A percentile compares a stretch with the other conserved stretches of the same genome.
These are phyloP conservation scores for Oldenlandia corymbosa DNA, from an alignment of 257 asterid genomes.

Conservation along the genomic window DNA sequence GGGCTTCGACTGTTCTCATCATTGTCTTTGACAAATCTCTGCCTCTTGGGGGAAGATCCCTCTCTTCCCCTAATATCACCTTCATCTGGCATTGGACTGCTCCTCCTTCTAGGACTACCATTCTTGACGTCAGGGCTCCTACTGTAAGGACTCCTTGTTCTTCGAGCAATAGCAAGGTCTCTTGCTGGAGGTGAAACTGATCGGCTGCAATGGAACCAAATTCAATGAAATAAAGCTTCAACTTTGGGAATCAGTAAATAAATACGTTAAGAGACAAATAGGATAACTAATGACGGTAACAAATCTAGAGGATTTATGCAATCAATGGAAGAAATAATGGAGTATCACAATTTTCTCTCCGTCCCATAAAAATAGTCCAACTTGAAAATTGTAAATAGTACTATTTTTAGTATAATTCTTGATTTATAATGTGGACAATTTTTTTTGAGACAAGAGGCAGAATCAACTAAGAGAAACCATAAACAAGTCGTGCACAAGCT, in stretches of 20 bases:
- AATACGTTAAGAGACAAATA: background rate
- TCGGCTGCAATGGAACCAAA: conserved; percentile 34
- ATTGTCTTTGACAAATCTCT: conserved; percentile 31
- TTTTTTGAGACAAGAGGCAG: too few relatives aligned
- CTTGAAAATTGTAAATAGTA: too few relatives aligned
- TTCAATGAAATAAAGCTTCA: background rate
- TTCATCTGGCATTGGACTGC: conserved; percentile 55
- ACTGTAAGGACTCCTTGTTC: conserved; percentile 41
- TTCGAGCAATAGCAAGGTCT: conserved; percentile 47
- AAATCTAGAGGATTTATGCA: background rate
- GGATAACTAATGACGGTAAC: background rate
- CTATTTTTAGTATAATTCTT: too few relatives aligned
- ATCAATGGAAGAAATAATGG: too few relatives aligned
- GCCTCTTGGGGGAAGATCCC: conserved; percentile 39
- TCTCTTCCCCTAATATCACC: conserved; percentile 36
- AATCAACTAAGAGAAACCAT: background rate
- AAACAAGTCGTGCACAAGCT: background rate
- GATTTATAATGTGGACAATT: too few relatives aligned
- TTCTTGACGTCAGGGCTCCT: conserved; percentile 48
- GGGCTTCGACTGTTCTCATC: conserved; percentile 61
- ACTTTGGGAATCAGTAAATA: background rate
- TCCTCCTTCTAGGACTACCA: conserved; percentile 40
- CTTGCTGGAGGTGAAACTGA: conserved; percentile 82
- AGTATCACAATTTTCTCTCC: too few relatives aligned
- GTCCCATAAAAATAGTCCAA: too few relatives aligned